phyloP scores from a whole-genome alignment of 129 eudicot species.

The Ambrosia trifida region DNA sequence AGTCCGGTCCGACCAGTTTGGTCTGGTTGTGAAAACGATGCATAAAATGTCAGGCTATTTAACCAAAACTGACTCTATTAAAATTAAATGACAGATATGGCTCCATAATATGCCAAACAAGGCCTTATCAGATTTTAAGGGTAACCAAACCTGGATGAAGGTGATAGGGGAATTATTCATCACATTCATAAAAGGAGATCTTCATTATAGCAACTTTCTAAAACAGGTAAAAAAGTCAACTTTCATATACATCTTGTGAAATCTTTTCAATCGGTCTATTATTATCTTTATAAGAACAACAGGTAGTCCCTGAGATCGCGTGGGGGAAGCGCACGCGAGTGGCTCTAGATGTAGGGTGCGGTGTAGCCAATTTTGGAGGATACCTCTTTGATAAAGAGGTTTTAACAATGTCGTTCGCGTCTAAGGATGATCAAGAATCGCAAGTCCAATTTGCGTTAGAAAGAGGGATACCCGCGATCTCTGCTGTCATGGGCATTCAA shows the following conservation, averaged over 20 bases:
- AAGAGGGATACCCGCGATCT: slow-evolving; percentile 85
- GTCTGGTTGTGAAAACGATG: background rate
- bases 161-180: slow-evolving; percentile 47
- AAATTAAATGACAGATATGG: slow-evolving; percentile 46
- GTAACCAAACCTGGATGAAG: slow-evolving; percentile 50
- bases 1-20: too few relatives aligned
- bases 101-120: slow-evolving; percentile 44
- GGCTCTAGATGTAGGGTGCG: slow-evolving; percentile 69
- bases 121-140: slow-evolving; percentile 45
- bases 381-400: slow-evolving; percentile 76
- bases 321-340: slow-evolving; percentile 86
- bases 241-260: background rate
- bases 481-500: slow-evolving; percentile 68
- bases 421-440: slow-evolving; percentile 68
- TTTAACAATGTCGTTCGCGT: slow-evolving; percentile 70
- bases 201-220: slow-evolving; percentile 45
- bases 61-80: slow-evolving; percentile 6
- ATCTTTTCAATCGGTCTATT: slow-evolving; percentile 1
- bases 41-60: background rate
- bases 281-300: slow-evolving; percentile 20
- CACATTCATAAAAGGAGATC: slow-evolving; percentile 55
- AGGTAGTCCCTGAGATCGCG: slow-evolving; percentile 64
- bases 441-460: slow-evolving; percentile 78
- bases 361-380: slow-evolving; percentile 83
- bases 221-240: slow-evolving; percentile 28